Percentiles rank a stretch among this genome's conserved stretches.
phyloP scores from a whole-genome alignment of 176 grass and related monocot genomes.

The Elaeis guineensis region DNA sequence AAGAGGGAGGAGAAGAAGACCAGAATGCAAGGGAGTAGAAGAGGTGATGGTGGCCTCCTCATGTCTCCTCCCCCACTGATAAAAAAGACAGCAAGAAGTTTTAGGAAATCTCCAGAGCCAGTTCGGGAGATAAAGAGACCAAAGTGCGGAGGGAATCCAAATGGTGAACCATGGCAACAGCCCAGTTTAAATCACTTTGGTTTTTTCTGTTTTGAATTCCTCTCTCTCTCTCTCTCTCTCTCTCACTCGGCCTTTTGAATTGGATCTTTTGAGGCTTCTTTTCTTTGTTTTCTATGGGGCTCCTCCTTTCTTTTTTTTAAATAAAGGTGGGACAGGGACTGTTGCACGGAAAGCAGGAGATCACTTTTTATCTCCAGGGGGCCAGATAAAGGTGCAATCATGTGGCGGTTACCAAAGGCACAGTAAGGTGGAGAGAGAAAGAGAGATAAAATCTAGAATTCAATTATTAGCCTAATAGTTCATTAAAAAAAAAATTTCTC shows the following conservation, averaged over 20 bases:
- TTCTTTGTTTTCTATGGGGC: neutral
- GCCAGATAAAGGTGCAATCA: constrained; percentile 1
- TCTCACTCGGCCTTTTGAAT: too few relatives aligned
- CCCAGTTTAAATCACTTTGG: too few relatives aligned
- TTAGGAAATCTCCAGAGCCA: constrained; percentile 5
- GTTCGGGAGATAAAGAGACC: neutral
- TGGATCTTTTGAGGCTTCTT: too few relatives aligned
- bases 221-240: too few relatives aligned
- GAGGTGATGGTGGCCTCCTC: constrained; percentile 3
- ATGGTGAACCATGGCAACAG: too few relatives aligned
- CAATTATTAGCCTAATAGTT: too few relatives aligned
- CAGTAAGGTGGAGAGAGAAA: too few relatives aligned
- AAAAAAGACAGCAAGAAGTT: neutral
- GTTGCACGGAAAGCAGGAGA: neutral
- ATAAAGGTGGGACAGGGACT: neutral
- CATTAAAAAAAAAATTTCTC: too few relatives aligned
- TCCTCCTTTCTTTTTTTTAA: neutral
- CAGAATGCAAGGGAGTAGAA: neutral
- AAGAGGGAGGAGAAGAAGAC: neutral
- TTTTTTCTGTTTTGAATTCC: too few relatives aligned
- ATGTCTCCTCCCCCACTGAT: neutral
- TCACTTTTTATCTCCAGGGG: constrained; percentile 1
- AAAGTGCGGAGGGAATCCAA: too few relatives aligned
- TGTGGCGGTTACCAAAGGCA: constrained; percentile 1
- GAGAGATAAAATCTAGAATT: too few relatives aligned